Evolutionary conservation across 2,329 filamentous ascomycete species (phyloP).

Genomic region (Ophioceras dolichostomum): DNA sequence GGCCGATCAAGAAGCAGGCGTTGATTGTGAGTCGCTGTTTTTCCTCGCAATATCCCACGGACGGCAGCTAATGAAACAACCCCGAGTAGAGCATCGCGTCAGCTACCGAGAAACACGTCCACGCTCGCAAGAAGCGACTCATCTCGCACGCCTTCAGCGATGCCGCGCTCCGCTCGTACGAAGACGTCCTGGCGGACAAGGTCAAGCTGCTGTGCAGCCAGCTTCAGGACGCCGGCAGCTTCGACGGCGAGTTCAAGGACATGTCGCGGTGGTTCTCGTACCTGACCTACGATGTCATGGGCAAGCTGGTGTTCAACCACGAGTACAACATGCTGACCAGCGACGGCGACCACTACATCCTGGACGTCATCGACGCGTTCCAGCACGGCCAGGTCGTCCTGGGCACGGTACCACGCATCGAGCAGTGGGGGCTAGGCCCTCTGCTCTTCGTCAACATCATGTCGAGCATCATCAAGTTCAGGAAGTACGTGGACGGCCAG

Average conservation of each 20-base stretch:
- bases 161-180: slow-evolving; percentile 11
- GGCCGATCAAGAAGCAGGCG: too few relatives aligned
- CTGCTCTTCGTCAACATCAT: not conserved
- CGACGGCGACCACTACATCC: not conserved
- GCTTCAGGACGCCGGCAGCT: not conserved
- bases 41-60: too few relatives aligned
- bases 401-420: not conserved
- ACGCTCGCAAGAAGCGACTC: slow-evolving; percentile 11
- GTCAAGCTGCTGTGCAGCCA: not conserved
- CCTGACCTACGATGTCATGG: not conserved
- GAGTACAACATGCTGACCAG: not conserved
- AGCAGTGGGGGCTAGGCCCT: not conserved
- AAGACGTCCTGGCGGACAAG: slow-evolving; percentile 5
- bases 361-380: not conserved
- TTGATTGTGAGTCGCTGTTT: too few relatives aligned
- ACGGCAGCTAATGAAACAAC: too few relatives aligned
- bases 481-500: not conserved
- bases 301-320: not conserved
- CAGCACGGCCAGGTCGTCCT: not conserved
- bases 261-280: not conserved
- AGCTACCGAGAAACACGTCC: slow-evolving; percentile 17
- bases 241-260: slow-evolving; percentile 2
- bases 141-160: slow-evolving; percentile 15
- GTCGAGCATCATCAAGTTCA: not conserved
- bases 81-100: not conserved